Base-by-base conservation (phyloP, 1,284 basidiomycete species). In the Hymenochaete sp. region DNA sequence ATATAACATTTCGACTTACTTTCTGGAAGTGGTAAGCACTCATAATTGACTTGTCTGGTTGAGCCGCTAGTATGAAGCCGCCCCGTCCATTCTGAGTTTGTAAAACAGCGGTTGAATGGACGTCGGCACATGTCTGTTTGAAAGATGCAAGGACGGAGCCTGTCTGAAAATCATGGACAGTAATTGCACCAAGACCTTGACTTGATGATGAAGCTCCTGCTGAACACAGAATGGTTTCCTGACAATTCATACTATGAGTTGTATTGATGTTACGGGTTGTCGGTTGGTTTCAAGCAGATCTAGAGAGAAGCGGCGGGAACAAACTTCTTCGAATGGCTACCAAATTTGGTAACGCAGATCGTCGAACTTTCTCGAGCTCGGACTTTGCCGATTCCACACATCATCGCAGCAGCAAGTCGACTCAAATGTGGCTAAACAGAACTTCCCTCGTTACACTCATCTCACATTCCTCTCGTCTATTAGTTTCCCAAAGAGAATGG, bases 21-120 rank as follows among this genome's bases (percentile, higher is more conserved):
- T 86, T 89, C 72, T 92, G 89, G 59, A 86, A 92, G 53, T 74
- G 77, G 55, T 88, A 91, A 25, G 88, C 77, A 54, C 88, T 81
- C 54, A 92, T 56, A 38, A 89, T 73, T 0, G 84, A 76, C 60
- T 89, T 92, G 57, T 89, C 85, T 36, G 75, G 70, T 57, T 91
- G 88, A 13, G 79, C 75, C 42, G 82, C 75, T 16, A 90, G 67
- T 50, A 90, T 72, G 51, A 87, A 69, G 1, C 88, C 88, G 35
- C 88, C 87, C 52, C 78, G 74, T 1, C 75, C 75, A 57, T 76
- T 70, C 49, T 65, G 68, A 0, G 83, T 77, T 41, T 78, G 72
- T n/a, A 81, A 66, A 13, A 79, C 64, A 16, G 75, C 70, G 8
- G 73, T 78, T 55, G 74, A 82, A 44, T 79, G 75, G 5, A 65